A percentile compares a stretch with the other conserved stretches of the same genome.
phyloP scores from a whole-genome alignment of 208 protist species.

The Tritrichomonas musculus region DNA sequence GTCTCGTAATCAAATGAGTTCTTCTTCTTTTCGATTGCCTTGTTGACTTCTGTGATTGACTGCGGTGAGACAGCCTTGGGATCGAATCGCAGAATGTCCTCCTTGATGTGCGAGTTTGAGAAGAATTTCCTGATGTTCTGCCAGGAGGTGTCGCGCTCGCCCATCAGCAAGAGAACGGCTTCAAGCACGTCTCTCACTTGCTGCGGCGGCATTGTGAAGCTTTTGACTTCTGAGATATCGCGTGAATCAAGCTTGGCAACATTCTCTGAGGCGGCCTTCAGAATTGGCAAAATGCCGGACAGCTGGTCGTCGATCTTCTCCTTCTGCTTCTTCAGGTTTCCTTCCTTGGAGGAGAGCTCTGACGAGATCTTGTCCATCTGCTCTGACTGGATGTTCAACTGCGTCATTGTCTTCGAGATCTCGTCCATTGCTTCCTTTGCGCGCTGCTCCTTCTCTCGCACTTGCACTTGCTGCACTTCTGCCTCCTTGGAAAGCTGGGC shows the following conservation, averaged over 20 bases:
- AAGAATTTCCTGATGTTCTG: background rate
- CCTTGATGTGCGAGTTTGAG: background rate
- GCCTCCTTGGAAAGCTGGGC: slow-evolving; percentile 17
- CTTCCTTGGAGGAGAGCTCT: background rate
- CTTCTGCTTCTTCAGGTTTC: background rate
- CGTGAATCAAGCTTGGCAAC: background rate
- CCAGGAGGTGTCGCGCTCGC: background rate
- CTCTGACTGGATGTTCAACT: background rate
- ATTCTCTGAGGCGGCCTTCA: background rate
- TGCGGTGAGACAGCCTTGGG: background rate
- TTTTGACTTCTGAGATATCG: background rate
- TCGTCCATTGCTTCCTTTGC: slow-evolving; percentile 33
- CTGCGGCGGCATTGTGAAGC: background rate
- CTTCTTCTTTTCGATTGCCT: background rate
- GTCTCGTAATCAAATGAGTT: slow-evolving; percentile 21
- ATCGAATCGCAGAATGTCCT: slow-evolving; percentile 2
- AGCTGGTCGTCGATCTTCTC: slow-evolving; percentile 8
- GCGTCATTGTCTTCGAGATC: slow-evolving; percentile 32
- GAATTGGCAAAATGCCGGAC: background rate
- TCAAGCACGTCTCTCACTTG: background rate
- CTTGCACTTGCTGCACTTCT: background rate
- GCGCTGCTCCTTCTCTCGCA: background rate
- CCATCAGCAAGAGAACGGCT: background rate
- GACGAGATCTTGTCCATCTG: background rate
- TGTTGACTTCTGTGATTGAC: background rate